These are phyloP conservation scores for Penicillium canescens DNA, from an alignment of 495 filamentous ascomycete species.

Conservation along the genomic window DNA sequence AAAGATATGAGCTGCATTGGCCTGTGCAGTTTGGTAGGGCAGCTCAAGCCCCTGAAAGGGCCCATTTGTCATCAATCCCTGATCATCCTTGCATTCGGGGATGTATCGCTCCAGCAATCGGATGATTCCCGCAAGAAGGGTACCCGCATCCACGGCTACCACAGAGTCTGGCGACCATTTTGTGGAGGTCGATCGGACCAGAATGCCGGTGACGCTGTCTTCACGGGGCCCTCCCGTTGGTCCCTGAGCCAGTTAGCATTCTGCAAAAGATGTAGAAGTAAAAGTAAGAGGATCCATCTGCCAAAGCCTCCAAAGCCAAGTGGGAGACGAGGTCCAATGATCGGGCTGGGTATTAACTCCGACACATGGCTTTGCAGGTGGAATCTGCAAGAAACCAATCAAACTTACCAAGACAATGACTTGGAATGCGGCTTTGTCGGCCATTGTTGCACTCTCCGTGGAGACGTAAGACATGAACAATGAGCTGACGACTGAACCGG, in stretches of 20 bases:
- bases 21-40: conserved; percentile 57
- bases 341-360: neutral
- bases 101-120: conserved; percentile 63
- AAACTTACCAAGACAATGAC: conserved; percentile 77
- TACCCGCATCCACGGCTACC: conserved; percentile 89
- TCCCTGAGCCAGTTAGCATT: conserved; percentile 61
- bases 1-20: conserved; percentile 79
- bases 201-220: conserved; percentile 82
- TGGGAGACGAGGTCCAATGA: neutral
- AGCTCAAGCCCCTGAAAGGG: conserved; percentile 79
- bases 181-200: conserved; percentile 78
- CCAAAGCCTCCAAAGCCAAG: conserved; percentile 13
- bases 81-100: conserved; percentile 27
- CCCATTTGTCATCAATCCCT: conserved; percentile 36
- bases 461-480: conserved; percentile 9
- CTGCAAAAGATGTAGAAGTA: neutral
- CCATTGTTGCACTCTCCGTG: conserved; percentile 12
- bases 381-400: conserved; percentile 3
- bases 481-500: neutral
- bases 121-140: conserved; percentile 81
- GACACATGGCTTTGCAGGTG: conserved; percentile 10
- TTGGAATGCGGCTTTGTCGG: conserved; percentile 58
- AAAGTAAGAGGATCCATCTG: conserved; percentile 17
- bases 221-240: conserved; percentile 88
- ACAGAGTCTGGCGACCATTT: conserved; percentile 79